These are phyloP conservation scores for Trametes sp. DNA, from an alignment of 1,284 basidiomycete species.

Conservation along the genomic window DNA sequence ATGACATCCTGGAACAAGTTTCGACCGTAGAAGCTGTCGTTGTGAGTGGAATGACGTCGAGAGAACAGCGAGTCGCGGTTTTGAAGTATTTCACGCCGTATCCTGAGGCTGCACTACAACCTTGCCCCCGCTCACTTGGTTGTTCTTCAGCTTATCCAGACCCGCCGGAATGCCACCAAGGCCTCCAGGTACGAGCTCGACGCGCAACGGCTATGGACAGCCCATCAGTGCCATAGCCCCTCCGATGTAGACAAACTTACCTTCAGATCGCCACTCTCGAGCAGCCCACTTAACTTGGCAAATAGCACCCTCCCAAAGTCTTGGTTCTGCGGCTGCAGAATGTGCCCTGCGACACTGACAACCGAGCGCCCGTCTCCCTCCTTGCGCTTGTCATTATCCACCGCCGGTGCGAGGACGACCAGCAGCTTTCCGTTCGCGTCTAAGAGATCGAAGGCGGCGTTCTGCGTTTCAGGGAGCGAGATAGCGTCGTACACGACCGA, in stretches of 20 bases:
- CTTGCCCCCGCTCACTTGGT: slow-evolving; percentile 57
- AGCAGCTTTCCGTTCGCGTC: slow-evolving; percentile 28
- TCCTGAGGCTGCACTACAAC: slow-evolving; percentile 57
- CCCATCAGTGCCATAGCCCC: not conserved
- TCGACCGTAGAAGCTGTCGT: no score
- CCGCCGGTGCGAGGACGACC: slow-evolving; percentile 29
- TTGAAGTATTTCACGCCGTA: slow-evolving; percentile 35
- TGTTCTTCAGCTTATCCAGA: slow-evolving; percentile 48
- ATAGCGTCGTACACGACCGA: slow-evolving; percentile 38
- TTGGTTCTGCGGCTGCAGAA: slow-evolving; percentile 43
- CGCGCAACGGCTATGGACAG: slow-evolving; percentile 29
- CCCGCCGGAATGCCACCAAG: slow-evolving; percentile 53
- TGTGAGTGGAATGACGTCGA: no score
- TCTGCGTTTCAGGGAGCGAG: slow-evolving; percentile 30
- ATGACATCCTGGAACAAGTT: no score
- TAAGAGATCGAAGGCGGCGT: slow-evolving; percentile 36
- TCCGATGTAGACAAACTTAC: not conserved
- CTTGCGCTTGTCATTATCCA: slow-evolving; percentile 11
- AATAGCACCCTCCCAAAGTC: slow-evolving; percentile 47
- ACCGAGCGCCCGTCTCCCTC: slow-evolving; percentile 15
- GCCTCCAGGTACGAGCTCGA: slow-evolving; percentile 55
- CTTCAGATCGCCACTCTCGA: slow-evolving; percentile 19
- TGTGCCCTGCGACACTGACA: slow-evolving; percentile 21
- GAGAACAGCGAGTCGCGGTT: no score
- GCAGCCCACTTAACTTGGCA: slow-evolving; percentile 45